phyloP scores from a whole-genome alignment of 129 eudicot species.

The Arctium minus region DNA sequence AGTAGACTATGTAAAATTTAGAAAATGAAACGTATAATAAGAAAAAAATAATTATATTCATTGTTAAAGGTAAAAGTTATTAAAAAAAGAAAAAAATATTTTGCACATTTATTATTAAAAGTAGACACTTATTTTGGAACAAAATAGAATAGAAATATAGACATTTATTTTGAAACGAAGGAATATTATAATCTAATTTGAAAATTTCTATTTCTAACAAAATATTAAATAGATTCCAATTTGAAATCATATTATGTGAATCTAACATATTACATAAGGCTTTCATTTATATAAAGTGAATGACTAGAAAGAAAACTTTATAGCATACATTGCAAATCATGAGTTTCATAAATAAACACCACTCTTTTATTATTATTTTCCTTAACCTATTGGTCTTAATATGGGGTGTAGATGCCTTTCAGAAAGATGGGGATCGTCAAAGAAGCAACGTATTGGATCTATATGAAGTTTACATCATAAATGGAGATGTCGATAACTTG shows the following conservation, averaged over 20 bases:
- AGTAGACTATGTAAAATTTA: no score
- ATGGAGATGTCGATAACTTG: not conserved
- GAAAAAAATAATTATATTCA: no score
- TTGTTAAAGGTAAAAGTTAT: no score
- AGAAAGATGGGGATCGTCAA: not conserved
- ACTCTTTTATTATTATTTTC: no score
- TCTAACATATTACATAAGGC: not conserved
- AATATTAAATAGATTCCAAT: no score
- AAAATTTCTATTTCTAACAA: not conserved
- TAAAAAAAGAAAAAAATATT: no score
- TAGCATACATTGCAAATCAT: not conserved
- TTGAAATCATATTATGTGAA: not conserved
- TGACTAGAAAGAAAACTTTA: not conserved
- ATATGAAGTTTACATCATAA: not conserved
- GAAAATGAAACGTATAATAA: no score
- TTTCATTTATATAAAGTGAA: not conserved
- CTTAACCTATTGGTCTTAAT: not conserved
- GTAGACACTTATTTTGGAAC: no score
- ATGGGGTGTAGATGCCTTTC: not conserved
- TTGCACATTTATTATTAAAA: no score
- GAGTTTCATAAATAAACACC: not conserved
- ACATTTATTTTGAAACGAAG: no score
- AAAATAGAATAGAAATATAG: no score
- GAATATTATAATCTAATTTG: no score
- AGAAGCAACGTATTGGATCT: not conserved